Conservation (phyloP, 768 basidiomycete genomes). For the Calocybe gangraenosa region DNA sequence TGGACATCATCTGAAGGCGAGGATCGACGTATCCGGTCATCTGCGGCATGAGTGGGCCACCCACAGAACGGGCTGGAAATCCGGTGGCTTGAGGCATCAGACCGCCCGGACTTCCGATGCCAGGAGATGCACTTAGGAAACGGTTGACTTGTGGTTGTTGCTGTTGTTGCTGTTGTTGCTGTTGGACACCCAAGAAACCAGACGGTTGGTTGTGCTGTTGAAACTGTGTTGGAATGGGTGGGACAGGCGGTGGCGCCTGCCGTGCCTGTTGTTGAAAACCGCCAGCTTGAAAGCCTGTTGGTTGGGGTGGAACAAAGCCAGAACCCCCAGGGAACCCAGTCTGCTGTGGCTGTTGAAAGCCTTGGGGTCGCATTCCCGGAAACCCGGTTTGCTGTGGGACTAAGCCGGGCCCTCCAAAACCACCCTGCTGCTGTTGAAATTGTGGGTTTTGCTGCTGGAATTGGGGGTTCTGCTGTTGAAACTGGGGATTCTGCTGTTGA, state of each 20-base stretch:
- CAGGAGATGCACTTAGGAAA: slow-evolving; percentile 58
- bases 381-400: slow-evolving; percentile 64
- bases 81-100: slow-evolving; percentile 56
- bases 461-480: slow-evolving; percentile 22
- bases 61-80: slow-evolving; percentile 36
- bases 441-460: slow-evolving; percentile 28
- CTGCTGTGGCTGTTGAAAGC: slow-evolving; percentile 59
- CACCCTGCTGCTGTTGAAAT: slow-evolving; percentile 25
- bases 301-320: slow-evolving; percentile 47
- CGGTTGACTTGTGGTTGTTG: slow-evolving; percentile 37
- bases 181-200: slow-evolving; percentile 36
- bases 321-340: slow-evolving; percentile 43
- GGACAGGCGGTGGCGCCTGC: slow-evolving; percentile 61
- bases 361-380: slow-evolving; percentile 34
- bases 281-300: slow-evolving; percentile 42
- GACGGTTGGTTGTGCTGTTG: slow-evolving; percentile 43
- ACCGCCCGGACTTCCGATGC: slow-evolving; percentile 32
- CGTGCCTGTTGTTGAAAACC: slow-evolving; percentile 35
- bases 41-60: slow-evolving; percentile 59
- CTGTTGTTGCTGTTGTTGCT: slow-evolving; percentile 36
- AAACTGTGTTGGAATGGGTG: slow-evolving; percentile 58
- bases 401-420: slow-evolving; percentile 36
- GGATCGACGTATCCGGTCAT: slow-evolving; percentile 82
- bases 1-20: slow-evolving; percentile 84
- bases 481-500: slow-evolving; percentile 23